phyloP scores from a whole-genome alignment of 2,329 filamentous ascomycete genomes.

The Alternaria alternata region DNA sequence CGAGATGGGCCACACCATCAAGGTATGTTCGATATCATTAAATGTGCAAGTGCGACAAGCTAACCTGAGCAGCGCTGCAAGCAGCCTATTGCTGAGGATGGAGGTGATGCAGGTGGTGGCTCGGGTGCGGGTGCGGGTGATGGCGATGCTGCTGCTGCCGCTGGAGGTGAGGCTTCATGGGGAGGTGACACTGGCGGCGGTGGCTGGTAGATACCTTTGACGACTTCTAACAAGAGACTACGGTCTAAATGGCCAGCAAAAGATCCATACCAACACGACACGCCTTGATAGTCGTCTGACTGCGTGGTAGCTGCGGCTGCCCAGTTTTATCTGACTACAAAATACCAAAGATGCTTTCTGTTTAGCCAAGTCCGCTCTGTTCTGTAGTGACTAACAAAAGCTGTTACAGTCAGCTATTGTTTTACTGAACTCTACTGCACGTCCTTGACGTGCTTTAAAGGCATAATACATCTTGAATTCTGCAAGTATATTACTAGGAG shows the following conservation, averaged over 20 bases:
- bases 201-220: constrained; percentile 18
- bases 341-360: not conserved
- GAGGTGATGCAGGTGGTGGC: constrained; percentile 19
- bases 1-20: constrained; percentile 48
- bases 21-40: constrained; percentile 24
- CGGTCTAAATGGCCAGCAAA: not conserved
- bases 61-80: constrained; percentile 45
- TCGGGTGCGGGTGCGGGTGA: constrained; percentile 15
- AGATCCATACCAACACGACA: not conserved
- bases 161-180: constrained; percentile 33
- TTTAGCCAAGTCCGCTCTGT: not conserved
- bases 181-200: constrained; percentile 4
- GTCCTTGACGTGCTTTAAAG: not conserved
- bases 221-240: not conserved
- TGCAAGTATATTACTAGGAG: not conserved
- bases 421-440: not conserved
- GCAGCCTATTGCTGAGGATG: constrained; percentile 31
- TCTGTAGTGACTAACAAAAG: not conserved
- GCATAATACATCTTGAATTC: not conserved
- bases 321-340: not conserved
- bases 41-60: not conserved
- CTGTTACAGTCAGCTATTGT: not conserved
- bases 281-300: not conserved
- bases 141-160: constrained; percentile 9
- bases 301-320: not conserved